These are phyloP conservation scores for Jacaranda mimosifolia DNA, from an alignment of 257 asterid genomes.

Conservation along the genomic window DNA sequence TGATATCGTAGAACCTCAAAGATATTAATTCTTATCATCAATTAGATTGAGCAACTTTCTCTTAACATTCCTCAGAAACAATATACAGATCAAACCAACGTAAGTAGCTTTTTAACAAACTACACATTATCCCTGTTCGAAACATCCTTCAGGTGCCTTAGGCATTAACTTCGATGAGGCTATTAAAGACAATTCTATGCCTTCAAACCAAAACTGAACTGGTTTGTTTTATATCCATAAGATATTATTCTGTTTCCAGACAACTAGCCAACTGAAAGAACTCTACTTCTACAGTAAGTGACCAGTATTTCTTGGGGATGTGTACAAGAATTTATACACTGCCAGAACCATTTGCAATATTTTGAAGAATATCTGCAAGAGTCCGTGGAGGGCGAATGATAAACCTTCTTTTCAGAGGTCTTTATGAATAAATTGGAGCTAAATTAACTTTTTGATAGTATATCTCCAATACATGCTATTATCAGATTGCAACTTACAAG, in stretches of 20 bases:
- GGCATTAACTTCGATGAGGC: conserved; percentile 26
- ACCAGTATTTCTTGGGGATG: background rate
- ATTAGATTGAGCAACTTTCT: conserved; percentile 22
- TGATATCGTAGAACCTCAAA: background rate
- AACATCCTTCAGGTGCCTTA: conserved; percentile 16
- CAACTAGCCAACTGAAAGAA: conserved; percentile 21
- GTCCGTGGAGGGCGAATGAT: conserved; percentile 17
- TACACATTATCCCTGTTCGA: background rate
- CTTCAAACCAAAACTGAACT: conserved; percentile 18
- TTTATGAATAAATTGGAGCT: conserved; percentile 7
- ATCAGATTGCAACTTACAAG: conserved; percentile 9
- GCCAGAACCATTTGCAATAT: conserved; percentile 7
- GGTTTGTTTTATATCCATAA: conserved; percentile 12
- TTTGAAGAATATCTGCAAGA: conserved; percentile 9
- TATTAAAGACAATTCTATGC: background rate
- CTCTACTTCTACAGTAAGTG: conserved; percentile 19
- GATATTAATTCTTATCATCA: conserved; percentile 6
- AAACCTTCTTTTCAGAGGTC: background rate
- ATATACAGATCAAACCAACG: conserved; percentile 3
- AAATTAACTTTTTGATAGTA: background rate
- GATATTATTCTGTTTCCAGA: conserved; percentile 13
- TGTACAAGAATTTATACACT: background rate
- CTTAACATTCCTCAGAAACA: conserved; percentile 6
- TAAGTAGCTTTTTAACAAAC: conserved; percentile 7
- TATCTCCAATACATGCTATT: conserved; percentile 26